Evolutionary conservation across 1,284 basidiomycete species (phyloP).

Genomic region (Rhodotorula mucilaginosa): DNA sequence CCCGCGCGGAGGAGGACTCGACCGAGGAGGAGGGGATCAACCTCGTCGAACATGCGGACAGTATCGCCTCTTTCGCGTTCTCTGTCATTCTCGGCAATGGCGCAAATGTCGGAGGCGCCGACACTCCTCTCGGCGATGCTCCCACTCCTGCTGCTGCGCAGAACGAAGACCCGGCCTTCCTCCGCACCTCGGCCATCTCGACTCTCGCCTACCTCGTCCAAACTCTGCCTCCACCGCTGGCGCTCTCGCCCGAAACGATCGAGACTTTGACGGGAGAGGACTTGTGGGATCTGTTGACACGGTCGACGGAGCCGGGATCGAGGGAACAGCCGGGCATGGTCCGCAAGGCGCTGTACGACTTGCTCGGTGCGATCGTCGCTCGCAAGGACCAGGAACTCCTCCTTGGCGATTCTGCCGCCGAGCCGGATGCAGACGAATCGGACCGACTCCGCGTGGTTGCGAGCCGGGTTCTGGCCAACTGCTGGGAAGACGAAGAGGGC

Average conservation of each 20-base stretch:
- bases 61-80: slow-evolving; percentile 27
- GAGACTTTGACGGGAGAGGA: slow-evolving; percentile 22
- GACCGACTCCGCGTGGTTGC: slow-evolving; percentile 15
- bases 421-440: neutral
- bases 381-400: slow-evolving; percentile 26
- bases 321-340: slow-evolving; percentile 32
- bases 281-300: slow-evolving; percentile 26
- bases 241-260: slow-evolving; percentile 20
- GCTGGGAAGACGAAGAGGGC: slow-evolving; percentile 37
- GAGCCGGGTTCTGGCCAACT: slow-evolving; percentile 25
- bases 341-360: slow-evolving; percentile 32
- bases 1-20: slow-evolving; percentile 12
- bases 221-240: slow-evolving; percentile 24
- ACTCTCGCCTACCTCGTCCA: slow-evolving; percentile 27
- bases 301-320: slow-evolving; percentile 1
- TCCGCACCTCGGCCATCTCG: slow-evolving; percentile 30
- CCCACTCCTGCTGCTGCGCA: slow-evolving; percentile 58
- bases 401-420: neutral
- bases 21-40: slow-evolving; percentile 42
- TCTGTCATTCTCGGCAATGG: slow-evolving; percentile 18
- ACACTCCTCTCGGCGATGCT: slow-evolving; percentile 42
- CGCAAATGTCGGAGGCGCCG: neutral
- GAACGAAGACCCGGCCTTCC: slow-evolving; percentile 28
- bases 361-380: slow-evolving; percentile 25
- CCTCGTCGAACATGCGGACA: slow-evolving; percentile 22